phyloP scores from a whole-genome alignment of 345 rosid genomes.

The Eucalyptus decipiens region DNA sequence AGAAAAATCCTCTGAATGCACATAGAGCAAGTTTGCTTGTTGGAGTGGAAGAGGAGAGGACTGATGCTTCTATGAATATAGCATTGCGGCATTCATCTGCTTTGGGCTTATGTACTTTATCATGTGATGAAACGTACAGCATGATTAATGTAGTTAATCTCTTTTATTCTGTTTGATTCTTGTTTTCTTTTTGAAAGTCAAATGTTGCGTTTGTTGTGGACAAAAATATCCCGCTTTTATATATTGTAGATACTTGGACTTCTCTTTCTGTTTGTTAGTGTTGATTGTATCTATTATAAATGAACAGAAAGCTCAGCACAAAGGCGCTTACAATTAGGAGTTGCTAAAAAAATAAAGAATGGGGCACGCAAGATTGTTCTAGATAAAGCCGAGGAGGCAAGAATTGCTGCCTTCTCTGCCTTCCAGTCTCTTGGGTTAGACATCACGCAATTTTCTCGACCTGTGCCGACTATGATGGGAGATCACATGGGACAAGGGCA shows the following conservation, averaged over 20 bases:
- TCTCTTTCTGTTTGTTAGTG: background rate
- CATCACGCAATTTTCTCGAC: constrained; percentile 54
- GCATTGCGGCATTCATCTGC: background rate
- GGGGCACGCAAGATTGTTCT: constrained; percentile 94
- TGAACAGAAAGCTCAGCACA: constrained; percentile 56
- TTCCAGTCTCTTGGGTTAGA: constrained; percentile 80
- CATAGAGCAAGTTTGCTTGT: background rate
- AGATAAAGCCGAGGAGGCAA: constrained; percentile 97
- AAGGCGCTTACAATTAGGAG: constrained; percentile 64
- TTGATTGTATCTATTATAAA: background rate
- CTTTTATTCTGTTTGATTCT: background rate
- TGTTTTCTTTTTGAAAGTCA: background rate
- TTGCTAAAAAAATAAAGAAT: constrained; percentile 90
- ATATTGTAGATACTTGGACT: background rate
- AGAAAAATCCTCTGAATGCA: background rate
- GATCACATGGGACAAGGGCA: constrained; percentile 17
- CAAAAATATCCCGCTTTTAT: background rate
- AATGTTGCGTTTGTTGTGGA: background rate
- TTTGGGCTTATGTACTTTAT: background rate
- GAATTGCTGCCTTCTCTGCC: constrained; percentile 84
- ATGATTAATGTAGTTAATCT: background rate
- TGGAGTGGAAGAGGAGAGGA: background rate
- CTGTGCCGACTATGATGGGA: constrained; percentile 20
- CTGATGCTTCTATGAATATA: background rate
- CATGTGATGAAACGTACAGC: background rate